These are phyloP conservation scores for Zygoascus meyerae DNA, from an alignment of 1,139 yeast genomes.

Conservation along the genomic window DNA sequence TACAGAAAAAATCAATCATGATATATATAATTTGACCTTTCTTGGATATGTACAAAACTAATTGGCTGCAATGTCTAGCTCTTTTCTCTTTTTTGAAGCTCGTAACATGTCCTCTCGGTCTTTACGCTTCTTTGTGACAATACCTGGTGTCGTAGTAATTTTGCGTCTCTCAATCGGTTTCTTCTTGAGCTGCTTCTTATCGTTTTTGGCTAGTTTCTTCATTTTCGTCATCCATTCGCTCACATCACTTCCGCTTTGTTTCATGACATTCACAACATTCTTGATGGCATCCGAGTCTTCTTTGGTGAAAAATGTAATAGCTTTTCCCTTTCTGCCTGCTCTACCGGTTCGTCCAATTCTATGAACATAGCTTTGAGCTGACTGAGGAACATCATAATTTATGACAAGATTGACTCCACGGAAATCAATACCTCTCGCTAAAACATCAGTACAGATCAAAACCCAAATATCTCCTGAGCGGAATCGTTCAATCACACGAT, in stretches of 20 bases:
- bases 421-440: slow-evolving; percentile 96
- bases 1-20: slow-evolving; percentile 6
- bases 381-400: slow-evolving; percentile 93
- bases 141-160: slow-evolving; percentile 81
- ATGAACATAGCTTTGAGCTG: slow-evolving; percentile 93
- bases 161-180: slow-evolving; percentile 60
- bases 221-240: slow-evolving; percentile 79
- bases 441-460: slow-evolving; percentile 89
- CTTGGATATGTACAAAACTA: neutral
- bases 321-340: slow-evolving; percentile 81
- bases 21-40: neutral
- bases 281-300: slow-evolving; percentile 73
- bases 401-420: slow-evolving; percentile 92
- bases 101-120: slow-evolving; percentile 67
- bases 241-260: slow-evolving; percentile 73
- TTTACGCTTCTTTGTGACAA: slow-evolving; percentile 58
- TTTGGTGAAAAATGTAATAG: slow-evolving; percentile 89
- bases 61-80: neutral
- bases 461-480: slow-evolving; percentile 93
- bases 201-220: slow-evolving; percentile 61
- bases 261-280: slow-evolving; percentile 89
- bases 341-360: slow-evolving; percentile 99
- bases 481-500: slow-evolving; percentile 75
- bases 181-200: slow-evolving; percentile 58
- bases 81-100: slow-evolving; percentile 59